These are phyloP conservation scores for Candida mesenterica DNA, from an alignment of 1,139 yeast species.

Conservation along the genomic window DNA sequence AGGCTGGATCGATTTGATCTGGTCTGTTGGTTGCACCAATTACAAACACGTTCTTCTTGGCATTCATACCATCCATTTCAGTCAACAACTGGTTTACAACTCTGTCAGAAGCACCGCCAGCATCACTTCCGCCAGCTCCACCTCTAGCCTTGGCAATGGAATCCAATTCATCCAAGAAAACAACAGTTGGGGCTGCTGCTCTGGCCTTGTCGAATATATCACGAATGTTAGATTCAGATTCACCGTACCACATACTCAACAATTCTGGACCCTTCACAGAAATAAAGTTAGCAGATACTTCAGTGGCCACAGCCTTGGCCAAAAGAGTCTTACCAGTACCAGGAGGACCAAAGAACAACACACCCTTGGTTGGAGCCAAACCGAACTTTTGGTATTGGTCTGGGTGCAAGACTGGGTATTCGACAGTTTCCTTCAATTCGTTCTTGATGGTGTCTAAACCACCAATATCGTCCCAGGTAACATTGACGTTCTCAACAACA, in stretches of 20 bases:
- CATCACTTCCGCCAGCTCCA: conserved; percentile 85
- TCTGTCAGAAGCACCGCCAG: conserved; percentile 98
- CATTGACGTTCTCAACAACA: conserved; percentile 96
- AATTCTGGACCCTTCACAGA: conserved; percentile 96
- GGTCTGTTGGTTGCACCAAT: conserved; percentile 99
- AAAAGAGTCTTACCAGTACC: conserved; percentile 98
- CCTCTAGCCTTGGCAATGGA: conserved; percentile 98
- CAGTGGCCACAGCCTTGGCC: conserved; percentile 97
- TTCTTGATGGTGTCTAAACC: conserved; percentile 94
- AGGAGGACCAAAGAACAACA: conserved; percentile 97
- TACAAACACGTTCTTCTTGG: conserved; percentile 96
- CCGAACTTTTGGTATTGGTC: conserved; percentile 98
- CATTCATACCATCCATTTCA: conserved; percentile 99
- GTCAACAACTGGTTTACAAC: conserved; percentile 97
- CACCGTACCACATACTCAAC: conserved; percentile 99
- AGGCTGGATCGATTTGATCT: conserved; percentile 97
- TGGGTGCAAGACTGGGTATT: conserved; percentile 97
- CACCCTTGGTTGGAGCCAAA: conserved; percentile 96
- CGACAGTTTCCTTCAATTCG: conserved; percentile 97
- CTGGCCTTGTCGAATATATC: conserved; percentile 98
- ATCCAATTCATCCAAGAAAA: conserved; percentile 95
- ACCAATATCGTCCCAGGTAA: conserved; percentile 97
- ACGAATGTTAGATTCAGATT: conserved; percentile 94
- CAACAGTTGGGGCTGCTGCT: conserved; percentile 98
- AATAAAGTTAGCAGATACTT: conserved; percentile 91